Evolutionary conservation across 257 asterid species (phyloP), one percentile per base, ranked within the genome.

Genomic region (Lithospermum erythrorhizon): DNA sequence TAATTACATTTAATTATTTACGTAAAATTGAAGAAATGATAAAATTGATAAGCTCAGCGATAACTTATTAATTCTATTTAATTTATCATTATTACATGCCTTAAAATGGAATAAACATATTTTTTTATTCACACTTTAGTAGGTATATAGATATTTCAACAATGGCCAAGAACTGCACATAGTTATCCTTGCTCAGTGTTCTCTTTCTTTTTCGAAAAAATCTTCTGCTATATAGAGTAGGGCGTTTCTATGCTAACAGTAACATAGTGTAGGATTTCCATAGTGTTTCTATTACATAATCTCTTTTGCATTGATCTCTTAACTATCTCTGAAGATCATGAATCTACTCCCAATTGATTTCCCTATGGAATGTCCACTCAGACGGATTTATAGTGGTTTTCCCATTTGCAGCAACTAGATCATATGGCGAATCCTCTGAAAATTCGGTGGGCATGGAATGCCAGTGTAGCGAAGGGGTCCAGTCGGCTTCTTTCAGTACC

Each of bases 401-500:
- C 15, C 95, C 97, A 74, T 90, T 90, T 15, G 90, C 66, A 19
- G 85, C 83, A 21, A 90, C 96, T 5, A 87, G 77, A 74, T 90
- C 96, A 53, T 72, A 81, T 0, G 90, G 85, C 1, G 97, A 90
- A 66, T 85, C 85, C 74, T 87, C 96, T 0, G 94, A 67, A 52
- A 83, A 87, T 67, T 90, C 97, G 2, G 86, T 80, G 7, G 82
- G 76, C 83, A 87, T 75, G 37, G 94, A 87, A 74, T 85, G 85
- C 97, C 97, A 87, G 64, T 87, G 89, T 21, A 90, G 83, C 24
- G 71, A 76, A 41, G 97, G 97, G 22, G 67, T 70, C 97, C 97
- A 90, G 11, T 85, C 95, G 1, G 94, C 95, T 82, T 83, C 82
- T 59, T 87, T 87, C 61, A 90, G 80, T 69, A 78, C 90, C 83